Conservation (phyloP, 2,329 filamentous ascomycete species). For the Colletotrichum gloeosporioides region DNA sequence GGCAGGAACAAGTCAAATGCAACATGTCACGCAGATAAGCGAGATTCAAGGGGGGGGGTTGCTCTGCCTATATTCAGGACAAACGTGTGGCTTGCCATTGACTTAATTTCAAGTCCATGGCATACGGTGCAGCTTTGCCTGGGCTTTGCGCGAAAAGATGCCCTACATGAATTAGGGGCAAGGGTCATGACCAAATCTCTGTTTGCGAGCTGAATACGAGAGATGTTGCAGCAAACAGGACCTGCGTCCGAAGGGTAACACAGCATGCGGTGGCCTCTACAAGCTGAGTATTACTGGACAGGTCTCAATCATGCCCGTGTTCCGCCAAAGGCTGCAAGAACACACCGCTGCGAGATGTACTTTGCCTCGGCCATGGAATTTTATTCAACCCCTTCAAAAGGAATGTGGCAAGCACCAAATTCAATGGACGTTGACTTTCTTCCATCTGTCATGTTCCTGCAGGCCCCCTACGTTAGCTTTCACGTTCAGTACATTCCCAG, state of each 20-base stretch:
- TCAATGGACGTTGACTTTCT: not conserved
- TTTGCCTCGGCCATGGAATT: not conserved
- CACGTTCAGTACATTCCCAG: rapidly evolving
- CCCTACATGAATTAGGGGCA: not conserved
- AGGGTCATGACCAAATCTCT: rapidly evolving
- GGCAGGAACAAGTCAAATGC: not conserved
- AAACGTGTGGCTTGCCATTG: not conserved
- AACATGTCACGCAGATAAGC: rapidly evolving
- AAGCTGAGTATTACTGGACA: not conserved
- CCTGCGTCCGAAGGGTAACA: not conserved
- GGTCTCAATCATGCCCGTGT: not conserved
- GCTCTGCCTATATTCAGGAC: not conserved
- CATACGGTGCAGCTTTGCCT: not conserved
- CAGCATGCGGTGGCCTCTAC: rapidly evolving
- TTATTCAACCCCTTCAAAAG: not conserved
- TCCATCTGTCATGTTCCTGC: rapidly evolving
- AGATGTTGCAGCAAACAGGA: not conserved
- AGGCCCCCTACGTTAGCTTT: rapidly evolving
- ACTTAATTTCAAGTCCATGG: rapidly evolving
- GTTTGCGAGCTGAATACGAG: not conserved
- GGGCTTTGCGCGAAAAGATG: not conserved
- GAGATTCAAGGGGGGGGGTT: not conserved
- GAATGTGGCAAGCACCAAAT: rapidly evolving
- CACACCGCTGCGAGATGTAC: not conserved
- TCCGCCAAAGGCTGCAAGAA: not conserved